These are phyloP conservation scores for Magnusiomyces clavatus DNA, from an alignment of 1,139 yeast genomes.

Conservation along the genomic window DNA sequence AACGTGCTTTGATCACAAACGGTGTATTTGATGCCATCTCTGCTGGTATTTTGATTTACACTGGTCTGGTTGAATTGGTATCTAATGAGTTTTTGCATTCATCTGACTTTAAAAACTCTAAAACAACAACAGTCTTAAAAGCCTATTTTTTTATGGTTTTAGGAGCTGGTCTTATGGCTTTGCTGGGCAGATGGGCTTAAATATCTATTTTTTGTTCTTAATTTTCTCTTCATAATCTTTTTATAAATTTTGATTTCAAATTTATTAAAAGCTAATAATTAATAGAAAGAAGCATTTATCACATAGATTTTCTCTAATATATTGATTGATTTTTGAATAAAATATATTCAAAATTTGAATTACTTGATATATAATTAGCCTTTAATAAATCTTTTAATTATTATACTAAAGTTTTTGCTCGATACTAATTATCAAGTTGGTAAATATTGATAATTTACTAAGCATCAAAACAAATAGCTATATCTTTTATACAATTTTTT, in stretches of 20 bases:
- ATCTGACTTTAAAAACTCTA: constrained; percentile 23
- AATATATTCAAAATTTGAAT: too few relatives aligned
- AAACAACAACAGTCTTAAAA: constrained; percentile 33
- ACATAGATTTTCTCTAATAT: too few relatives aligned
- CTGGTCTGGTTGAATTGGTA: constrained; percentile 80
- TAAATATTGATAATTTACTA: too few relatives aligned
- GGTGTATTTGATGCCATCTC: constrained; percentile 81
- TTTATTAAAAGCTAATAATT: not conserved
- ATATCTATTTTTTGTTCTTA: constrained; percentile 1
- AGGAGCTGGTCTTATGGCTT: constrained; percentile 81
- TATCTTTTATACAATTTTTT: not conserved
- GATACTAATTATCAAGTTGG: too few relatives aligned
- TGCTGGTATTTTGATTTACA: constrained; percentile 76
- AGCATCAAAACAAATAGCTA: too few relatives aligned
- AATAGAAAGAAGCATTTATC: too few relatives aligned
- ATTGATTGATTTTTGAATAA: too few relatives aligned
- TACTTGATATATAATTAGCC: too few relatives aligned
- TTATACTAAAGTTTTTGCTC: too few relatives aligned
- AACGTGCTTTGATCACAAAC: constrained; percentile 57
- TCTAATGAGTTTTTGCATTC: constrained; percentile 76
- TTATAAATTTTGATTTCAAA: not conserved
- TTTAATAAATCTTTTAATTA: too few relatives aligned
- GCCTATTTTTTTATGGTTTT: constrained; percentile 39
- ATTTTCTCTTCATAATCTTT: not conserved
- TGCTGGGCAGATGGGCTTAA: constrained; percentile 85